Evolutionary conservation across 495 filamentous ascomycete genomes (phyloP).

Genomic region (Aspergillus asperescens): DNA sequence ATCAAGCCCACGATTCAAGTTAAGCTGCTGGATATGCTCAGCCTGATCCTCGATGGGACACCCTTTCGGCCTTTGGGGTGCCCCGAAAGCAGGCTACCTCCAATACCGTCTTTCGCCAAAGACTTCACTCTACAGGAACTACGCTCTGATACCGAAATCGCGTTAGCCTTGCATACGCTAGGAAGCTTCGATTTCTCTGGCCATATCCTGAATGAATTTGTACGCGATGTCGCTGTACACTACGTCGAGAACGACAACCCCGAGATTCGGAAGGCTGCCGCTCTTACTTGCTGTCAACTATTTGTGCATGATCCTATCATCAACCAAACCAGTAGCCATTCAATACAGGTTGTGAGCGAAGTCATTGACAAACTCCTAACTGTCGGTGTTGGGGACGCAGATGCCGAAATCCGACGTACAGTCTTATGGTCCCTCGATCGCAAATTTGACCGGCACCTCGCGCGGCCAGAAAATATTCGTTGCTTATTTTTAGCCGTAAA

Average conservation of each 20-base stretch:
- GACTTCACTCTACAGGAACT: slow-evolving; percentile 66
- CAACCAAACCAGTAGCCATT: slow-evolving; percentile 93
- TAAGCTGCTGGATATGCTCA: slow-evolving; percentile 87
- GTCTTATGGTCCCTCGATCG: slow-evolving; percentile 84
- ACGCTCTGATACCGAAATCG: slow-evolving; percentile 81
- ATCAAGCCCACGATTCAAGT: slow-evolving; percentile 91
- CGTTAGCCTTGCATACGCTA: slow-evolving; percentile 83
- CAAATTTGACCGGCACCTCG: slow-evolving; percentile 90
- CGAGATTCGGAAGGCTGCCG: slow-evolving; percentile 88
- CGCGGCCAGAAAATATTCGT: slow-evolving; percentile 91
- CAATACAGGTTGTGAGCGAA: slow-evolving; percentile 92
- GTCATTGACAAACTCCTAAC: slow-evolving; percentile 95
- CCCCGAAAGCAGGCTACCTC: slow-evolving; percentile 61
- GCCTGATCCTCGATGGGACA: slow-evolving; percentile 84
- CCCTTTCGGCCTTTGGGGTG: slow-evolving; percentile 89
- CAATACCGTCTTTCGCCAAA: slow-evolving; percentile 73
- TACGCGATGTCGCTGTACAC: slow-evolving; percentile 94
- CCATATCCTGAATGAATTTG: slow-evolving; percentile 94
- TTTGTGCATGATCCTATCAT: slow-evolving; percentile 96
- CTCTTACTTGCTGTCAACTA: slow-evolving; percentile 94
- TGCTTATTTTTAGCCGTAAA: slow-evolving; percentile 95
- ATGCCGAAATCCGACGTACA: slow-evolving; percentile 79
- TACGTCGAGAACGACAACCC: slow-evolving; percentile 95
- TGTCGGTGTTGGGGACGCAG: slow-evolving; percentile 86
- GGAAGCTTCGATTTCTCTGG: slow-evolving; percentile 96